A percentile compares a stretch with the other conserved stretches of the same genome.
phyloP scores from a whole-genome alignment of 371 early-diverging fungal species.

The Rhizopus microsporus region DNA sequence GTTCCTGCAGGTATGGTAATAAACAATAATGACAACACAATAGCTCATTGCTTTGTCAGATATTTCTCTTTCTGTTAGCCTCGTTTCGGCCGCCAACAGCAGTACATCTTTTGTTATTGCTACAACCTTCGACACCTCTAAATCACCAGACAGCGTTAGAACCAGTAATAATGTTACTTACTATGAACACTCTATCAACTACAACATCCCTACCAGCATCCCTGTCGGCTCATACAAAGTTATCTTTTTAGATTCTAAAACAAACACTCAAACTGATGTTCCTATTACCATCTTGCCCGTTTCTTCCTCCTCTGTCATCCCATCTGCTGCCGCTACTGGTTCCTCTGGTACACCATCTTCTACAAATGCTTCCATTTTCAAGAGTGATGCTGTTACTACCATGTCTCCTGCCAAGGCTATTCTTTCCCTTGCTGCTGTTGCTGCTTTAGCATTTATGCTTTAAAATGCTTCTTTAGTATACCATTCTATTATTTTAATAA shows the following conservation, averaged over 20 bases:
- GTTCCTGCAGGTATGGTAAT: conserved; percentile 25
- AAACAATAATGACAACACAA: neutral
- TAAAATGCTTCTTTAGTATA: conserved; percentile 9
- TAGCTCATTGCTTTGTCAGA: conserved; percentile 7
- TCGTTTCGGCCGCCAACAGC: conserved; percentile 15
- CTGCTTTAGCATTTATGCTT: conserved; percentile 22
- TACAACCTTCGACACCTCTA: conserved; percentile 35
- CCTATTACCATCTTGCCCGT: conserved; percentile 47
- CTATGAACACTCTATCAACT: conserved; percentile 49
- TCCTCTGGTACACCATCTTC: conserved; percentile 15
- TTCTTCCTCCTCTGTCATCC: conserved; percentile 26
- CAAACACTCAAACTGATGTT: conserved; percentile 32
- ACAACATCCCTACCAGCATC: conserved; percentile 39
- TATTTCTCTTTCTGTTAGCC: conserved; percentile 24
- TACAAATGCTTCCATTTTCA: conserved; percentile 16
- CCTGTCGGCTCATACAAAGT: conserved; percentile 46
- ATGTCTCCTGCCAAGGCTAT: conserved; percentile 24
- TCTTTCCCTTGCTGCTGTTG: conserved; percentile 21
- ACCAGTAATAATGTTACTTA: conserved; percentile 34
- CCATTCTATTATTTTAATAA: neutral
- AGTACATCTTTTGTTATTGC: conserved; percentile 23
- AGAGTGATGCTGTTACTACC: conserved; percentile 12
- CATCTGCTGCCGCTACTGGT: conserved; percentile 12
- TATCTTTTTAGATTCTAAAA: conserved; percentile 36
- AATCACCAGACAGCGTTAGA: conserved; percentile 30